These are phyloP conservation scores for Penicillium silybi DNA, from an alignment of 495 filamentous ascomycete genomes.

Conservation along the genomic window DNA sequence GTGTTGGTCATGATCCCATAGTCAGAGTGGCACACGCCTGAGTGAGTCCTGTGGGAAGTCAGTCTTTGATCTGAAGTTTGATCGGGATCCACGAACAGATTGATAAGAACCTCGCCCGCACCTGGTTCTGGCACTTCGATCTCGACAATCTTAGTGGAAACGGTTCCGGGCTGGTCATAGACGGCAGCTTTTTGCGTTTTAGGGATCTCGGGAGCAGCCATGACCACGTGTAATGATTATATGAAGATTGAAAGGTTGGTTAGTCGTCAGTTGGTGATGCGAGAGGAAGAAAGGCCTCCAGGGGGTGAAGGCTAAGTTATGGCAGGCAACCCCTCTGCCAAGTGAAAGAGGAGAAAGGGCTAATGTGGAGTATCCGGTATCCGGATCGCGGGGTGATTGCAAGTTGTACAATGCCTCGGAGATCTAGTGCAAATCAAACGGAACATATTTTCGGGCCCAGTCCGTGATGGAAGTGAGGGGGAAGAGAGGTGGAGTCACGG, in stretches of 20 bases:
- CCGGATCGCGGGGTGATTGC: conserved; percentile 3
- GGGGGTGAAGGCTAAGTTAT: background rate
- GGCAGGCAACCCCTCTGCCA: background rate
- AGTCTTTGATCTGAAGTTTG: background rate
- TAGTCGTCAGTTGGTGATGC: background rate
- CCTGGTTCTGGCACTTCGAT: conserved; percentile 65
- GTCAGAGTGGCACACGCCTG: conserved; percentile 70
- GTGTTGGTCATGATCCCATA: conserved; percentile 57
- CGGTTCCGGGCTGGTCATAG: conserved; percentile 65
- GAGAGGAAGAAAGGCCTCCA: background rate
- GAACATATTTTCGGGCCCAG: background rate
- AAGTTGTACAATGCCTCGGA: background rate
- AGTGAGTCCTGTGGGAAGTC: conserved; percentile 49
- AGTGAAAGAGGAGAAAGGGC: conserved; percentile 3
- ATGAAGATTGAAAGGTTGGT: background rate
- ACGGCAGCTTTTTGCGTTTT: conserved; percentile 63
- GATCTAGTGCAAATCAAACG: background rate
- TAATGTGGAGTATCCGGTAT: background rate
- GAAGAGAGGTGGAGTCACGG: conserved; percentile 6
- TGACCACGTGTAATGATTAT: conserved; percentile 1
- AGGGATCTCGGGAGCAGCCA: conserved; percentile 45
- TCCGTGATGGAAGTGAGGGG: conserved; percentile 5
- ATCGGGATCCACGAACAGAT: conserved; percentile 42
- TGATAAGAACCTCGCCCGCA: conserved; percentile 60
- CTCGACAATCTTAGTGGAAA: conserved; percentile 65